Evolutionary conservation across 257 asterid species (phyloP), one percentile per base, ranked within the genome.

Genomic region (Cruciata laevipes): DNA sequence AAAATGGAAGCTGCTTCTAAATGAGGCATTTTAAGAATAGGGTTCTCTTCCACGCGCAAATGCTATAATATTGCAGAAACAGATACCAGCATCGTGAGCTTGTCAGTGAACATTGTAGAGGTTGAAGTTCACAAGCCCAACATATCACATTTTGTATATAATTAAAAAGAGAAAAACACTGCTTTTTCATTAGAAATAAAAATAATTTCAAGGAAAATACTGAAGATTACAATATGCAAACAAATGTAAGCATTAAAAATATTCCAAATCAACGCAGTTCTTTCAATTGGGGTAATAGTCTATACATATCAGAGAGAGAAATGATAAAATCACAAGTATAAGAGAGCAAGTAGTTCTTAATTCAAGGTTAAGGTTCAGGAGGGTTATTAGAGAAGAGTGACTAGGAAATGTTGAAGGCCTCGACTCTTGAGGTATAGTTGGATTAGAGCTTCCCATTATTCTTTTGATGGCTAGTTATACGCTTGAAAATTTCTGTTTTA

Each of bases 21-120:
- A 83, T 83, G 96, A 79, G 90, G 78, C 92, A 86, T 85, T 90
- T 85, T 88, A 69, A 94, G 95, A 72, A 94, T 88, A 69, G 99
- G 99, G 78, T 94, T 94, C 90, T 94, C 99, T 84, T 94, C 99
- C 66, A 94, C 76, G 31, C 99, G 99, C 77, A 94, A 82, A 90
- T 90, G 97, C 99, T 94, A 85, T 87, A 84, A 66, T 69, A 78
- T 72, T 69, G 33, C 35, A 20, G 55, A 55, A 73, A 63, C 30
- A 21, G 57, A 66, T 65, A 65, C 31, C 61, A 56, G 61, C 23
- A 52, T 17, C 2, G 58, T 52, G 58, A 52, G 58, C 32, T 55
- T 23, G 6, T 53, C 60, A 20, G 60, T 20, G 31, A 51, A 53
- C 24, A n/a, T 53, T 8, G 24, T 23, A n/a, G 60, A 53, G 12